A percentile compares a stretch with the other conserved stretches of the same genome.
phyloP scores from a whole-genome alignment of 2,329 filamentous ascomycete species.

The Beauveria sp. region DNA sequence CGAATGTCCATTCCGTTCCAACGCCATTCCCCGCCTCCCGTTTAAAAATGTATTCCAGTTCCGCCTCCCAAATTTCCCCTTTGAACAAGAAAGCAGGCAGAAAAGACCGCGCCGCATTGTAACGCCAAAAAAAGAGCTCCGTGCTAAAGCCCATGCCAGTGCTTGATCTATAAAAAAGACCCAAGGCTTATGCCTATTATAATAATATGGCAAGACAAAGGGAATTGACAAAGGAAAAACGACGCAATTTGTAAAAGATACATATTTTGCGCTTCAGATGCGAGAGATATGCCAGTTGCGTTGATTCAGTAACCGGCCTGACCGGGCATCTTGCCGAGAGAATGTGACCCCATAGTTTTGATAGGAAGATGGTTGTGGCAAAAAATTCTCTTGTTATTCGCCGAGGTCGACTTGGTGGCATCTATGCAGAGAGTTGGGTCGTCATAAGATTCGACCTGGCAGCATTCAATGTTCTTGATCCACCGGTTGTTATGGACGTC shows the following conservation, averaged over 20 bases:
- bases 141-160: slow-evolving; percentile 1
- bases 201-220: neutral
- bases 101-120: neutral
- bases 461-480: slow-evolving; percentile 71
- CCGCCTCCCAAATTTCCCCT: neutral
- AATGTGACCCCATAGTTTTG: slow-evolving; percentile 36
- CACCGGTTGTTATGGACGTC: slow-evolving; percentile 65
- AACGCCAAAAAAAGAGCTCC: neutral
- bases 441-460: slow-evolving; percentile 63
- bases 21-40: neutral
- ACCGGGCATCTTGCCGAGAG: slow-evolving; percentile 49
- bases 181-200: slow-evolving; percentile 1
- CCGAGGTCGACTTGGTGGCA: slow-evolving; percentile 47
- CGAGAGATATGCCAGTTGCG: neutral
- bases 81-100: neutral
- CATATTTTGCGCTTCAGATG: neutral
- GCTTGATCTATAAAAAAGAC: slow-evolving; percentile 3
- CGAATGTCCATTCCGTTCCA: slow-evolving; percentile 8
- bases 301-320: slow-evolving; percentile 41
- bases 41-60: neutral
- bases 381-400: slow-evolving; percentile 42
- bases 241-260: neutral
- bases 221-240: slow-evolving; percentile 9
- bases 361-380: slow-evolving; percentile 51
- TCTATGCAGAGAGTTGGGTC: slow-evolving; percentile 56